phyloP scores from a whole-genome alignment of 2,329 filamentous ascomycete species.

The Aspergillus ochraceus region DNA sequence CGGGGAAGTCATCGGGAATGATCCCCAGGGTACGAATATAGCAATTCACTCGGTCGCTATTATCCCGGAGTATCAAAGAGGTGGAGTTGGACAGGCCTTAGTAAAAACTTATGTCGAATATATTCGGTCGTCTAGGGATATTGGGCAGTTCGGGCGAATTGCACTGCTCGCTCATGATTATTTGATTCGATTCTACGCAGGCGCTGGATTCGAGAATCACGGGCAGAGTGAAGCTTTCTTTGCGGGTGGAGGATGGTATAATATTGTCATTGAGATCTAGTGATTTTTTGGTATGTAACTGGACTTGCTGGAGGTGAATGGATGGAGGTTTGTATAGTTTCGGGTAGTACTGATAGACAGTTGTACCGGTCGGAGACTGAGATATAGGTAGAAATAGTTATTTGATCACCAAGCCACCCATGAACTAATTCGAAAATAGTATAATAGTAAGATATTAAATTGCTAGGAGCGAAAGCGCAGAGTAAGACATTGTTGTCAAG shows the following conservation, averaged over 20 bases:
- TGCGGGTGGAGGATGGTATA: conserved; percentile 1
- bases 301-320: no score
- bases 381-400: no score
- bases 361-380: no score
- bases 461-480: no score
- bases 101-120: background rate
- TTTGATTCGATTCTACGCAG: background rate
- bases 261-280: background rate
- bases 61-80: background rate
- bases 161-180: background rate
- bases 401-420: no score
- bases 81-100: background rate
- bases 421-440: no score
- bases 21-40: background rate
- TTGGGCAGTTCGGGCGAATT: background rate
- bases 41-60: background rate
- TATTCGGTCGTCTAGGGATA: background rate
- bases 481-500: no score
- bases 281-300: no score
- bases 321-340: no score
- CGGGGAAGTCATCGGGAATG: background rate
- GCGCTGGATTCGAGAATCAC: background rate
- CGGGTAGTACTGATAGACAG: no score
- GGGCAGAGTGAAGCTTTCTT: background rate
- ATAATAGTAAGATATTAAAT: no score